Percentiles rank a stretch among this genome's conserved stretches.
phyloP scores from a whole-genome alignment of 805 yeast species.

The Metschnikowia cubensis region DNA sequence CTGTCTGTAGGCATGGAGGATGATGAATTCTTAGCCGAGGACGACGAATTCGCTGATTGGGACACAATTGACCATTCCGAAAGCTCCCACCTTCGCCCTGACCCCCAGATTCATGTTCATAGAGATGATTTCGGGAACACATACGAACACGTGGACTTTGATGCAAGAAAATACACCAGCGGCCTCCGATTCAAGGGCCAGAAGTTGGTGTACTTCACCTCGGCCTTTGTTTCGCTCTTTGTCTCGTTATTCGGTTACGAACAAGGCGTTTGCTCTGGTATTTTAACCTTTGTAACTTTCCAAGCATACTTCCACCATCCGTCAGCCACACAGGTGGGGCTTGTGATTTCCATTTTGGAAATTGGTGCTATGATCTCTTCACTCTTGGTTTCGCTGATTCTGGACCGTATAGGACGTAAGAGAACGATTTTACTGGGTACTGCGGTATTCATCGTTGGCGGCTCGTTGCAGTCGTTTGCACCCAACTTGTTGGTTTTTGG shows the following conservation, averaged over 20 bases:
- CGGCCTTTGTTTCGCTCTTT: constrained; percentile 42
- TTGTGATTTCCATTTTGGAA: constrained; percentile 19
- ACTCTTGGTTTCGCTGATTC: constrained; percentile 15
- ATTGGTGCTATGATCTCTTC: constrained; percentile 21
- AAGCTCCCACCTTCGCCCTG: constrained; percentile 8
- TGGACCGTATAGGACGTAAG: constrained; percentile 19
- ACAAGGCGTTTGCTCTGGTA: constrained; percentile 87
- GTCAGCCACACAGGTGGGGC: constrained; percentile 16
- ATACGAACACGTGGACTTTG: constrained; percentile 36
- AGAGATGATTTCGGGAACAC: constrained; percentile 32
- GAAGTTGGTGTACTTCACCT: constrained; percentile 39
- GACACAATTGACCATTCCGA: constrained; percentile 12
- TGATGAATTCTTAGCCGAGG: constrained; percentile 1
- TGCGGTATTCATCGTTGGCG: constrained; percentile 16
- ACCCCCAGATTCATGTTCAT: constrained; percentile 2
- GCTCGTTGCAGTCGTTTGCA: constrained; percentile 34
- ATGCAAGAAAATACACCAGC: constrained; percentile 30
- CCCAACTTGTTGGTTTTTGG: constrained; percentile 52
- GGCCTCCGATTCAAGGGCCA: constrained; percentile 36
- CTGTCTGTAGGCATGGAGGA: background rate
- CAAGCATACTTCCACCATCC: constrained; percentile 29
- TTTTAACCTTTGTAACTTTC: constrained; percentile 71
- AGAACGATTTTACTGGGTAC: constrained; percentile 19
- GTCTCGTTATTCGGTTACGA: constrained; percentile 34
- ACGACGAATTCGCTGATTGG: constrained; percentile 16